Evolutionary conservation across 176 grass and related monocot genomes (phyloP), one percentile per base, ranked within the genome.

Genomic region (Musa acuminata): DNA sequence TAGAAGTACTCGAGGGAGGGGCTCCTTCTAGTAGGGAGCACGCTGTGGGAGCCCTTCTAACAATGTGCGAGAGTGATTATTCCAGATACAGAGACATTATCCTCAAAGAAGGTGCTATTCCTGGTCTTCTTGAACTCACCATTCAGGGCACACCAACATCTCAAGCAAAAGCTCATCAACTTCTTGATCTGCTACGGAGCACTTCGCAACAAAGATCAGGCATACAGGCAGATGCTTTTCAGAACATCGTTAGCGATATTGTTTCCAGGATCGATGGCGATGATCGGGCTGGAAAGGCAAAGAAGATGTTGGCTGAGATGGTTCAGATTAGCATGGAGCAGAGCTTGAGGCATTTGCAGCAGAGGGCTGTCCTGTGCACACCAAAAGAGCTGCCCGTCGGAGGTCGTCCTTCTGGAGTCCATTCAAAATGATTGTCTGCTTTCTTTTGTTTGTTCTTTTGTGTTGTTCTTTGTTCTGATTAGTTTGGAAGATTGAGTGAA

Each of bases 261-360:
- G 92, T 88, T 13, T 96, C 79, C 22, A 87, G 84, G 23, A 92
- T 90, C 55, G 92, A 89, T 0, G 76, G 89, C 1, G 89, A 96
- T 67, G 92, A 92, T 76, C 75, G 81, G 1, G 83, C 87, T 0
- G 89, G 83, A 55, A 96, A 92, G 35, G 92, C 87, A 1, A 84
- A 91, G 79, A 92, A 89, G 73, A 96, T 96, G 92, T 82, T 96
- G 8, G 92, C 92, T 1, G 92, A 96, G 73, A 96, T 96, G 92
- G 92, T 96, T 29, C 84, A 89, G 76, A 83, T 96, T 73, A 96
- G 92, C 83, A 96, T 96, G 92, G 92, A 96, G 87, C 92, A 85
- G 82, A 96, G 92, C 85, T 77, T 89, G 83, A 89, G 87, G 80
- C 89, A 96, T 79, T 65, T 96, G 76, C 89, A 96, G 87, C 87